Percentiles rank a stretch among this genome's conserved stretches.
These are phyloP conservation scores for Xylaria sp. DNA, from an alignment of 2,329 filamentous ascomycete species.

Conservation along the genomic window DNA sequence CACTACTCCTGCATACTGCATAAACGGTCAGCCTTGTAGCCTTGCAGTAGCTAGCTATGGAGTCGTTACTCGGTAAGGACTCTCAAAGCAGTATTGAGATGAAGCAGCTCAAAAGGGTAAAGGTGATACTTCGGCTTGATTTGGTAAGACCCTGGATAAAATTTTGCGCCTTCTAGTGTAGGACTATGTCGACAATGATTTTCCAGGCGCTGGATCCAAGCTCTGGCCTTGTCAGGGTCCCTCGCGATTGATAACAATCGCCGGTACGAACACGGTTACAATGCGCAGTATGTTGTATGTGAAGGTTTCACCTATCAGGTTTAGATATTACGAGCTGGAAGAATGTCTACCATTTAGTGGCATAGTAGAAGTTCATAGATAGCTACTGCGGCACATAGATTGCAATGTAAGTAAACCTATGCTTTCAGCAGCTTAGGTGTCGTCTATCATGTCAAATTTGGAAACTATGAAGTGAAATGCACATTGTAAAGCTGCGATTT, in stretches of 20 bases:
- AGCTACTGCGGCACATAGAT: background rate
- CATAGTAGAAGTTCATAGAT: background rate
- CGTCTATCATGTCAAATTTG: constrained; percentile 6
- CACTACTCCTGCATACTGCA: background rate
- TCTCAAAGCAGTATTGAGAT: background rate
- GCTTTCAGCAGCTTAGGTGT: background rate
- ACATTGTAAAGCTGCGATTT: background rate
- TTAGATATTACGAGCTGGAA: background rate
- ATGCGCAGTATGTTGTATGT: background rate
- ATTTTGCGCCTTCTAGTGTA: background rate
- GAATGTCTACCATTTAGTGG: background rate
- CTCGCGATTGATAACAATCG: background rate
- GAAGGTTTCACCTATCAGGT: background rate
- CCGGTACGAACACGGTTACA: constrained; percentile 3
- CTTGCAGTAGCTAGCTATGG: background rate
- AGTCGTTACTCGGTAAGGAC: background rate
- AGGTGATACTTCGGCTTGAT: background rate
- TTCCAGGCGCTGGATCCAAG: background rate
- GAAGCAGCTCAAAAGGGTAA: background rate
- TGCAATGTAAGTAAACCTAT: no score
- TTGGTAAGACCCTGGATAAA: background rate
- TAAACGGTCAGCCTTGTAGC: constrained; percentile 3
- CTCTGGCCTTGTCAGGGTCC: background rate
- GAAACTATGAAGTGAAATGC: constrained; percentile 18
- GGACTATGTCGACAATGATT: background rate